Evolutionary conservation across 306 rosid genomes (phyloP).

Genomic region (Gastrolobium bilobum): DNA sequence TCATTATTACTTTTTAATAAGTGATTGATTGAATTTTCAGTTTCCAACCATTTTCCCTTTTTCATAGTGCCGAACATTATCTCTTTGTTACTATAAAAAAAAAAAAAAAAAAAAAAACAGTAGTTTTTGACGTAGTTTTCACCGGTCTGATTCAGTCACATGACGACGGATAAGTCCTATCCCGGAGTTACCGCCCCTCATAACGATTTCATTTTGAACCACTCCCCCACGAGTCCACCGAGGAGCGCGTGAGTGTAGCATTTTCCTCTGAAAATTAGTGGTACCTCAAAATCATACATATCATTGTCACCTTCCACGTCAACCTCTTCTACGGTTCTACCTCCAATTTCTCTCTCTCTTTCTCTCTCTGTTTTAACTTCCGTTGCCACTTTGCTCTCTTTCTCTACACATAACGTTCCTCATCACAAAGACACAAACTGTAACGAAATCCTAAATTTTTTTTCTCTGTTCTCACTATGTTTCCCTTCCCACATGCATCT

Average conservation of each 20-base stretch:
- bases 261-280: neutral
- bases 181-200: neutral
- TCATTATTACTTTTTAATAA: too few relatives aligned
- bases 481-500: neutral
- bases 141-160: too few relatives aligned
- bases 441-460: neutral
- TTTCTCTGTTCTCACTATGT: neutral
- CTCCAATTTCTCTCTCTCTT: neutral
- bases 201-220: neutral
- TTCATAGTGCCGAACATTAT: too few relatives aligned
- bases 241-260: conserved; percentile 44
- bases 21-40: too few relatives aligned
- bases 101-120: too few relatives aligned
- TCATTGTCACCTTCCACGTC: conserved; percentile 28
- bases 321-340: conserved; percentile 7
- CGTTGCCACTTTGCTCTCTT: neutral
- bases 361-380: neutral
- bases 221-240: neutral
- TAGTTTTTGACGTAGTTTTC: too few relatives aligned
- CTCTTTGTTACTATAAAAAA: too few relatives aligned
- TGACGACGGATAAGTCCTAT: too few relatives aligned
- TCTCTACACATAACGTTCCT: neutral
- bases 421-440: neutral
- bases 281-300: neutral
- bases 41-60: too few relatives aligned